These are phyloP conservation scores for Scutellaria minor DNA, from an alignment of 257 asterid species.

Conservation along the genomic window DNA sequence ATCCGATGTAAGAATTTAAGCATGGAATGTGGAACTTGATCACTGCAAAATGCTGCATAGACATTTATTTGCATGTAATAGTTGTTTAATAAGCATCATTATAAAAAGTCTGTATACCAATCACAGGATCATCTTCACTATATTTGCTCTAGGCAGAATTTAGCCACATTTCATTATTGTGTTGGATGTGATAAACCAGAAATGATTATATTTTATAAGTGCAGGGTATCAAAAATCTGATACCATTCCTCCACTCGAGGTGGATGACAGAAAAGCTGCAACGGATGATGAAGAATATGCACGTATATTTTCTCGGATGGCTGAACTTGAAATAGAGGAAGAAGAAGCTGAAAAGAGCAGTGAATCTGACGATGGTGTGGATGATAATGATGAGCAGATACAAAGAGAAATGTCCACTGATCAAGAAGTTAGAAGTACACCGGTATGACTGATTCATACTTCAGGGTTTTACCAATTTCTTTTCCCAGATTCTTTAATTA, in stretches of 20 bases:
- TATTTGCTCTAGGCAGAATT: slow-evolving; percentile 6
- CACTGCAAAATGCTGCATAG: neutral
- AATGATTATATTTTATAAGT: slow-evolving; percentile 14
- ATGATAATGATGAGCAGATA: slow-evolving; percentile 37
- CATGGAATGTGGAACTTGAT: neutral
- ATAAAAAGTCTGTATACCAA: neutral
- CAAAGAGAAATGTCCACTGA: slow-evolving; percentile 35
- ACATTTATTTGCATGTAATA: slow-evolving; percentile 2
- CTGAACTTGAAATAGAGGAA: slow-evolving; percentile 86
- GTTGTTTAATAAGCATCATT: slow-evolving; percentile 2
- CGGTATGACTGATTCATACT: slow-evolving; percentile 42
- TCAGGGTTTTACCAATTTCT: slow-evolving; percentile 4
- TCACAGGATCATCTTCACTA: slow-evolving; percentile 1
- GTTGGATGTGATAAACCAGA: slow-evolving; percentile 23
- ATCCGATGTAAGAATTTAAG: neutral
- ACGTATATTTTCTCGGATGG: slow-evolving; percentile 60
- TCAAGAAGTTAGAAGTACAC: slow-evolving; percentile 47
- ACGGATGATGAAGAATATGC: slow-evolving; percentile 66
- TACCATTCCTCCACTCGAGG: slow-evolving; percentile 38
- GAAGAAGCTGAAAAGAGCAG: slow-evolving; percentile 67
- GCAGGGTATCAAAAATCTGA: slow-evolving; percentile 42
- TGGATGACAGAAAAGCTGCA: slow-evolving; percentile 39
- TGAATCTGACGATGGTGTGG: slow-evolving; percentile 35
- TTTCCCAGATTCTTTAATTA: slow-evolving; percentile 16
- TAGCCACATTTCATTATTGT: slow-evolving; percentile 22